A percentile compares a stretch with the other conserved stretches of the same genome.
phyloP scores from a whole-genome alignment of 2,329 filamentous ascomycete species.

The Epichloe glyceriae region DNA sequence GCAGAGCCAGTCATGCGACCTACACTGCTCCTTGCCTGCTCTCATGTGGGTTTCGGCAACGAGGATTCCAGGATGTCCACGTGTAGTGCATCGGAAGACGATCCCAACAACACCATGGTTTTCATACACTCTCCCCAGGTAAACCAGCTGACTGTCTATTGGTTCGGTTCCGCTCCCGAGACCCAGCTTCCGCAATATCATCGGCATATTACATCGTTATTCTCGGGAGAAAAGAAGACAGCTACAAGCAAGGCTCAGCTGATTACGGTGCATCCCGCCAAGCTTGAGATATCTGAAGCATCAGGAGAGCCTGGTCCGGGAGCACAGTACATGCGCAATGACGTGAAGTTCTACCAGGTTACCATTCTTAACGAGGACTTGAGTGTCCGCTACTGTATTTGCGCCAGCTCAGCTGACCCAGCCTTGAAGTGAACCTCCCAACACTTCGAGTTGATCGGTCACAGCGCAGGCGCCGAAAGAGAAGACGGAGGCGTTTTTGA shows the following conservation, averaged over 20 bases:
- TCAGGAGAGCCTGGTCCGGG: constrained; percentile 12
- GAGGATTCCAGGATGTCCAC: constrained; percentile 17
- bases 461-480: constrained; percentile 16
- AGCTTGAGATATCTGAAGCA: constrained; percentile 8
- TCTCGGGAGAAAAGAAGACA: constrained; percentile 6
- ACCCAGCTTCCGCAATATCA: constrained; percentile 23
- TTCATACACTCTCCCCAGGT: constrained; percentile 20
- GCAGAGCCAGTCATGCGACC: constrained; percentile 9
- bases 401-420: constrained; percentile 14
- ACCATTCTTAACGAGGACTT: constrained; percentile 29
- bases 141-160: constrained; percentile 22
- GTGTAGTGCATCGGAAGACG: constrained; percentile 12
- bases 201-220: constrained; percentile 20
- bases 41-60: constrained; percentile 16
- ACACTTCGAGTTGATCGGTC: constrained; percentile 14
- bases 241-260: constrained; percentile 10
- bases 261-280: constrained; percentile 17
- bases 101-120: constrained; percentile 16
- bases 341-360: constrained; percentile 34
- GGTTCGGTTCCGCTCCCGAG: constrained; percentile 17
- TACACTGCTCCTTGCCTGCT: constrained; percentile 15
- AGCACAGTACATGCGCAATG: constrained; percentile 18
- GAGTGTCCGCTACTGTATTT: constrained; percentile 28
- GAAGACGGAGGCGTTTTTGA: constrained; percentile 15
- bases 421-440: constrained; percentile 16